A percentile compares a stretch with the other conserved stretches of the same genome.
Evolutionary conservation across 1,284 basidiomycete species (phyloP).

Genomic region (Wolfiporia cocos): DNA sequence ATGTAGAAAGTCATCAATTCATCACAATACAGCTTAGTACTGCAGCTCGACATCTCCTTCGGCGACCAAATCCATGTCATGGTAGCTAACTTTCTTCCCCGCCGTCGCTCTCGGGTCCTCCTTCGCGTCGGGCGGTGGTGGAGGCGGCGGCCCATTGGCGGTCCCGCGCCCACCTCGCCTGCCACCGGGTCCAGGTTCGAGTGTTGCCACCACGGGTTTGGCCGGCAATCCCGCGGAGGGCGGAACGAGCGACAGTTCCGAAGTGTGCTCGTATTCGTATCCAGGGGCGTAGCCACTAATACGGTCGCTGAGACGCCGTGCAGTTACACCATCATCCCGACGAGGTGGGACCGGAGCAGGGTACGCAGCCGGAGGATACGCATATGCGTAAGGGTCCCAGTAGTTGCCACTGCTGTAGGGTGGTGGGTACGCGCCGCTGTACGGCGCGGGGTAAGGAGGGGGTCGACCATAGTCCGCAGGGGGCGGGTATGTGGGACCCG

Average conservation of each 20-base stretch:
- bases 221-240: conserved; percentile 68
- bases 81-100: conserved; percentile 77
- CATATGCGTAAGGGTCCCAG: conserved; percentile 50
- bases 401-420: conserved; percentile 27
- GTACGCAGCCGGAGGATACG: conserved; percentile 25
- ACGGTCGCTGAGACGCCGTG: conserved; percentile 66
- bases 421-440: conserved; percentile 32
- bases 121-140: conserved; percentile 79
- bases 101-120: conserved; percentile 83
- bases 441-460: conserved; percentile 36
- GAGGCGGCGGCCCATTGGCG: conserved; percentile 50
- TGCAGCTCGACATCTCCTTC: conserved; percentile 80
- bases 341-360: conserved; percentile 35
- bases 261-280: conserved; percentile 37
- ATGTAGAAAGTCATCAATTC: conserved; percentile 12
- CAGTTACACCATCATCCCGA: conserved; percentile 50
- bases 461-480: conserved; percentile 34
- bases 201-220: conserved; percentile 56
- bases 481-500: conserved; percentile 45
- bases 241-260: conserved; percentile 41
- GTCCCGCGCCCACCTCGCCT: conserved; percentile 29
- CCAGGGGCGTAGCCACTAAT: conserved; percentile 65
- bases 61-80: conserved; percentile 84
- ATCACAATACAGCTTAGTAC: conserved; percentile 48
- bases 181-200: conserved; percentile 48